phyloP scores from a whole-genome alignment of 805 yeast species.

The Nakazawaea sp. region DNA sequence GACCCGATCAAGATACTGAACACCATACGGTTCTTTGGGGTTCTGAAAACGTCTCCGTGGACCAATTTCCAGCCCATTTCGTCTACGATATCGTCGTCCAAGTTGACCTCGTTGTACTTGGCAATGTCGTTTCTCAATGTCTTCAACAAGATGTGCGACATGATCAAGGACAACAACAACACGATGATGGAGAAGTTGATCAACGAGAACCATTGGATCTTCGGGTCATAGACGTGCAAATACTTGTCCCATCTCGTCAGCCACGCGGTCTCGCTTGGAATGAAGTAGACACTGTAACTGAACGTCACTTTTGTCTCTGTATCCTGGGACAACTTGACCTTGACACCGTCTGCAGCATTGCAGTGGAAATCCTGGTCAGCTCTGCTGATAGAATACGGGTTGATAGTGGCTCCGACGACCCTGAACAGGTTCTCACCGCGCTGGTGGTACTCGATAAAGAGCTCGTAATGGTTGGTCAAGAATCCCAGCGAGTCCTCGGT shows the following conservation, averaged over 20 bases:
- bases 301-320: constrained; percentile 55
- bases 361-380: constrained; percentile 13
- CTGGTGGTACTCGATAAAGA: constrained; percentile 76
- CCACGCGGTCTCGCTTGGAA: constrained; percentile 73
- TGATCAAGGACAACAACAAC: constrained; percentile 64
- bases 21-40: constrained; percentile 65
- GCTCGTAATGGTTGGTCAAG: constrained; percentile 75
- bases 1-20: constrained; percentile 82
- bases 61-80: constrained; percentile 97
- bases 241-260: constrained; percentile 99
- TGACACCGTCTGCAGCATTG: constrained; percentile 22
- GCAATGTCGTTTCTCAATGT: constrained; percentile 82
- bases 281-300: constrained; percentile 79
- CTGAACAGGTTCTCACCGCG: constrained; percentile 63
- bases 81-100: constrained; percentile 82
- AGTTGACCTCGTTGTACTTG: constrained; percentile 81
- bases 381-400: constrained; percentile 47
- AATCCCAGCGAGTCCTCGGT: constrained; percentile 53
- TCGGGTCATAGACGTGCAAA: constrained; percentile 84
- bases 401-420: constrained; percentile 85
- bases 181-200: constrained; percentile 82
- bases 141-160: constrained; percentile 70
- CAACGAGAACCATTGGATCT: constrained; percentile 93
- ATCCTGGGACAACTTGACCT: constrained; percentile 43
- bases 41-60: constrained; percentile 91